A percentile compares a stretch with the other conserved stretches of the same genome.
phyloP scores from a whole-genome alignment of 768 basidiomycete species.

The Mycena polygramma region DNA sequence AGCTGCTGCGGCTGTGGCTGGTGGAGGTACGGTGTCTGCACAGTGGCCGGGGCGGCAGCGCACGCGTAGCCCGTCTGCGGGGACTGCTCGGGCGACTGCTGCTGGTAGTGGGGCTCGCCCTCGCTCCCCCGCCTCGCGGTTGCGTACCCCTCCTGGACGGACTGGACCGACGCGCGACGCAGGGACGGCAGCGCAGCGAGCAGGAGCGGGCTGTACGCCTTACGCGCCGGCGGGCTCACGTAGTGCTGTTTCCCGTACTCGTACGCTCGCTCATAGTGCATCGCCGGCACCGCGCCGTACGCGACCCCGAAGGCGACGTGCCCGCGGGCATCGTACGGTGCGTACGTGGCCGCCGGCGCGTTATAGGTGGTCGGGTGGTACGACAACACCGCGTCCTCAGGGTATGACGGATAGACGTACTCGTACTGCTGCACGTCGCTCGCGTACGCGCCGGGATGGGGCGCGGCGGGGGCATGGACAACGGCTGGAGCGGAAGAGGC shows the following conservation, averaged over 20 bases:
- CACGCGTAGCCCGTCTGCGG: background rate
- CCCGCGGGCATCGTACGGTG: background rate
- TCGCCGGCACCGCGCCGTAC: background rate
- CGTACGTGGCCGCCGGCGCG: background rate
- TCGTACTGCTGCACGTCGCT: background rate
- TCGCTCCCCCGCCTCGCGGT: no score
- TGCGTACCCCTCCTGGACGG: no score
- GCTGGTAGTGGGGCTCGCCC: background rate
- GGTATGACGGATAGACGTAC: no score
- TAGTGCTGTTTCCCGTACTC: background rate
- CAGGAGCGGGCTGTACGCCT: background rate
- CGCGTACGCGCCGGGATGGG: background rate
- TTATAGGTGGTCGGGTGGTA: no score
- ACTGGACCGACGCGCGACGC: background rate
- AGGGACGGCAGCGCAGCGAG: background rate
- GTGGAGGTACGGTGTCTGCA: background rate
- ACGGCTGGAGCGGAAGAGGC: no score
- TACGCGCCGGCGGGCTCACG: background rate
- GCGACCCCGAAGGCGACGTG: background rate
- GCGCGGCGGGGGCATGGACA: background rate
- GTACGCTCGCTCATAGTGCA: background rate
- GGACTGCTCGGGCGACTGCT: background rate
- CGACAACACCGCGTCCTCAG: no score
- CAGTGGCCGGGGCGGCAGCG: background rate
- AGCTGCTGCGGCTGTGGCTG: slow-evolving; percentile 9